Base-by-base conservation (phyloP, 2,329 filamentous ascomycete genomes). In the Colletotrichum sp. region DNA sequence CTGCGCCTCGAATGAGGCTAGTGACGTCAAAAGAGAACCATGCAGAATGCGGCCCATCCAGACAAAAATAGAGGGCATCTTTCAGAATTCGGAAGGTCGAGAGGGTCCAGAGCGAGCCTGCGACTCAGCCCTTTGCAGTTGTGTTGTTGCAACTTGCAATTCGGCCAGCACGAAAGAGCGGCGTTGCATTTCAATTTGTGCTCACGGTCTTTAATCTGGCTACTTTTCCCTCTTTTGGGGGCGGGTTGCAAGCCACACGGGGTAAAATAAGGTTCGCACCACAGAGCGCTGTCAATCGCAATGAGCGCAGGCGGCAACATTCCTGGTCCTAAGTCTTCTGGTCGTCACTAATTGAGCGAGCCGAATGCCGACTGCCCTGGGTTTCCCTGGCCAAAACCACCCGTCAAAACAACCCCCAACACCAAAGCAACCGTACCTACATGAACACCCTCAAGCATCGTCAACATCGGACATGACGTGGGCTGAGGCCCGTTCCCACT, bases 311-410 rank as follows among this genome's bases (percentile, higher is more conserved):
- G 44, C 44, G 6, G 44, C 44, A 52, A 52, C 44, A 52, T 22
- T 52, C 44, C 44, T 52, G 44, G 44, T 8, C 44, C 44, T 52
- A 52, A 22, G 11, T 52, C 59, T 57, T 57, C 69, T 64, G 71
- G 59, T 59, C 65, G 64, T 69, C 74, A 68, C 64, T 52, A 55
- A 52, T 65, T 69, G 63, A 39, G 48, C 30, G 65, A 71, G 71
- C 74, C 66, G 71, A 71, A 71, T 70, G 66, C 74, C 60, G 74
- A 75, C 30, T 44, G 44, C 34, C 61, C 52, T 64, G 74, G 64
- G 67, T 66, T 63, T 71, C 28, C 72, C 72, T n/a, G 52, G 59
- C 70, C 64, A 71, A 59, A 44, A 55, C 69, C 55, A 63, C 52
- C 69, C 63, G 34, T 60, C 32, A 73, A 59, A 22, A 52, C 44